phyloP scores from a whole-genome alignment of 345 rosid genomes.

The Gossypium rotundifolium region DNA sequence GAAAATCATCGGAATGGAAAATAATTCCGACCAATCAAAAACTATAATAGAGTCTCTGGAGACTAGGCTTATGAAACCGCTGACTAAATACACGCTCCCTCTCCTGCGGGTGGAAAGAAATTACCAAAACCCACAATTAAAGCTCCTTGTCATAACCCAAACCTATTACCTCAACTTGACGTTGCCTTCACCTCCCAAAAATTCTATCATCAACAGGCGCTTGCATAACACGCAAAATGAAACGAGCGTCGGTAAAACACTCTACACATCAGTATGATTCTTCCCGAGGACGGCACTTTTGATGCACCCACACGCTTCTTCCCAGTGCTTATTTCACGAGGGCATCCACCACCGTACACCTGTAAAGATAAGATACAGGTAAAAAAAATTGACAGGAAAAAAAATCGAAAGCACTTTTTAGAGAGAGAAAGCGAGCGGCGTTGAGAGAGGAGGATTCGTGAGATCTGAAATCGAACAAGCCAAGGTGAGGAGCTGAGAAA shows the following conservation, averaged over 20 bases:
- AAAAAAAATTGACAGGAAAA: background rate
- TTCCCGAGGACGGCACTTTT: slow-evolving; percentile 25
- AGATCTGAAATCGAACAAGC: slow-evolving; percentile 26
- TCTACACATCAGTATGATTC: background rate
- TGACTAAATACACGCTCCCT: background rate
- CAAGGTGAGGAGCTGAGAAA: slow-evolving; percentile 11
- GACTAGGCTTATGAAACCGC: background rate
- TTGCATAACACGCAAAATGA: background rate
- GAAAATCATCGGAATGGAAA: too few species aligned
- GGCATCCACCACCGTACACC: slow-evolving; percentile 35
- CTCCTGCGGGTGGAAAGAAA: background rate
- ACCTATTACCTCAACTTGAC: background rate
- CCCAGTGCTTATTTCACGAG: slow-evolving; percentile 17
- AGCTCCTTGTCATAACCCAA: background rate
- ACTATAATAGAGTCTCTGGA: too few species aligned
- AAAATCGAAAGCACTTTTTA: background rate
- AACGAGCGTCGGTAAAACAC: slow-evolving; percentile 10
- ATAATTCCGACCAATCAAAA: background rate
- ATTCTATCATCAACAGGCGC: background rate
- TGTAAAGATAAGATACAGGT: slow-evolving; percentile 32
- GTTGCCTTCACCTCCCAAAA: background rate
- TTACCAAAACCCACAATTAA: background rate
- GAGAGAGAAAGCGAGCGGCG: background rate
- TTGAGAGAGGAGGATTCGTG: background rate
- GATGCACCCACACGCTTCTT: slow-evolving; percentile 29